These are phyloP conservation scores for Exophiala aquamarina DNA, from an alignment of 2,329 filamentous ascomycete species.

Conservation along the genomic window DNA sequence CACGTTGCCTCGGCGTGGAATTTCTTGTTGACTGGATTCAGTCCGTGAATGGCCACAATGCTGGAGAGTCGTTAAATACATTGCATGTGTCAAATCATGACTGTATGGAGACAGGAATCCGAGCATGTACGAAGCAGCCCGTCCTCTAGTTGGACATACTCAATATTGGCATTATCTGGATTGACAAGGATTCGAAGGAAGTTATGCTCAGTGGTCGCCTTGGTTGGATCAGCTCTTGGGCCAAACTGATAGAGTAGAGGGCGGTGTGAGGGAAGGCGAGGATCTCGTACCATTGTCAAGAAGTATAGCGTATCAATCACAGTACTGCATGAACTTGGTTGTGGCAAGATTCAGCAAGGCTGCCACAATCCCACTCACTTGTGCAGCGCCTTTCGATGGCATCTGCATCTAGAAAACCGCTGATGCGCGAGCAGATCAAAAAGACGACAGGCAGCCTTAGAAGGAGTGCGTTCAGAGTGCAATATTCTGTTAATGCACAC, in stretches of 20 bases:
- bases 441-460: too few relatives aligned
- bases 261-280: not conserved
- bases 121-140: not conserved
- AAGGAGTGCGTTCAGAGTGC: too few relatives aligned
- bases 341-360: too few relatives aligned
- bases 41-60: conserved; percentile 29
- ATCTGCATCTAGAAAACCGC: too few relatives aligned
- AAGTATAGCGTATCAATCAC: too few relatives aligned
- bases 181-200: not conserved
- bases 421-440: too few relatives aligned
- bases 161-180: conserved; percentile 1
- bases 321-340: too few relatives aligned
- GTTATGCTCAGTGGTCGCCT: not conserved
- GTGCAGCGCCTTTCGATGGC: too few relatives aligned
- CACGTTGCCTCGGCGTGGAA: conserved; percentile 25
- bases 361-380: too few relatives aligned
- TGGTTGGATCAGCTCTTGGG: not conserved
- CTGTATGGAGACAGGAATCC: not conserved
- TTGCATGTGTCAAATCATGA: not conserved
- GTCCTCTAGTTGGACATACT: not conserved
- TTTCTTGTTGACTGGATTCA: conserved; percentile 21
- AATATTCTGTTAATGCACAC: too few relatives aligned
- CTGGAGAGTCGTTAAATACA: conserved; percentile 7
- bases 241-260: too few relatives aligned
- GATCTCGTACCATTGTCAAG: conserved; percentile 1